Conservation (phyloP, 345 rosid genomes). For the Eucalyptus guilfoylei region DNA sequence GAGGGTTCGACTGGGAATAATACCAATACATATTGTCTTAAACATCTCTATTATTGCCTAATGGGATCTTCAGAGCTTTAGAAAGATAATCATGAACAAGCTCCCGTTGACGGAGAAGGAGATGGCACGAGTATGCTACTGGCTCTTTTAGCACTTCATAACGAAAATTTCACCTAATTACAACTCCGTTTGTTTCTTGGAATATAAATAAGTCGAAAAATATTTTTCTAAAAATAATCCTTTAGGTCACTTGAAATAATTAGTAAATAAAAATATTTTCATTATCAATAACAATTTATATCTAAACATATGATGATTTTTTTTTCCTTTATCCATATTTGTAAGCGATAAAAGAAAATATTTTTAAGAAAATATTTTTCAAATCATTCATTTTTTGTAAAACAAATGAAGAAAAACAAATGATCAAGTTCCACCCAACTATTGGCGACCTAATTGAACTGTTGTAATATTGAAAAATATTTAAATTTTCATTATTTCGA, state of each 20-base stretch:
- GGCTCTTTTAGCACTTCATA: background rate
- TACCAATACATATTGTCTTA: background rate
- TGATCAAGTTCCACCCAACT: background rate
- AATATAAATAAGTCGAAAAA: no score
- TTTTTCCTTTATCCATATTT: no score
- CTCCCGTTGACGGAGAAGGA: background rate
- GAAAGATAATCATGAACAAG: background rate
- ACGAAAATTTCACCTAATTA: no score
- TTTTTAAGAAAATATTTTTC: no score
- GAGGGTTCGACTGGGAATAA: background rate
- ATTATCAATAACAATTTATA: no score
- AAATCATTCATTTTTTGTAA: no score
- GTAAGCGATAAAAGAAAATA: rapidly evolving
- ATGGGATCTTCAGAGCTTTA: background rate
- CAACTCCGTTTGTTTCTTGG: rapidly evolving
- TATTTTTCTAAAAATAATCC: no score
- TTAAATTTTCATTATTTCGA: background rate
- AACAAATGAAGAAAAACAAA: background rate
- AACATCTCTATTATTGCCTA: background rate
- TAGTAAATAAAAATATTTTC: no score
- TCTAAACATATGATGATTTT: no score
- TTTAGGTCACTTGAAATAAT: no score
- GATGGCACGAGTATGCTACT: background rate
- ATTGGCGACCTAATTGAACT: background rate
- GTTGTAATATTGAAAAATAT: background rate